Base-by-base conservation (phyloP, 768 basidiomycete species). In the Leccinum incarnatum region DNA sequence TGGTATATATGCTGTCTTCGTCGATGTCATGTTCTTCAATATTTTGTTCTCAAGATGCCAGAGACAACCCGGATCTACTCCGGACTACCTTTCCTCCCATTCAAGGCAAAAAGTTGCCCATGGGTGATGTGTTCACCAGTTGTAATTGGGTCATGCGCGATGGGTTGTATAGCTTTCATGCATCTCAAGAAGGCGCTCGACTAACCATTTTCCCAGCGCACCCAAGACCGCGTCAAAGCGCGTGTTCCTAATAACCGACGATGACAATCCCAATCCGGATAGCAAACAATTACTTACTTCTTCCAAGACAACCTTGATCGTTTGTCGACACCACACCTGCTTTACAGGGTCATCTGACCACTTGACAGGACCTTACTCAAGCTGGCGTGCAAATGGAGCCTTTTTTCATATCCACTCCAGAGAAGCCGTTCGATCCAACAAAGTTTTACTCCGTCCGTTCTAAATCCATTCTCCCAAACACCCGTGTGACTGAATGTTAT, bases 161-260 rank as follows among this genome's bases (percentile, higher is more conserved):
- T 66, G 88, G 90, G 96, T 97, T 60, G 57, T 29, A 40, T 54
- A 11, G 6, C 11, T 37, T 54, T 54, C 19, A 4, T 12, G 58
- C 82, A 65, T 50, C 15, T 27, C 21, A 14, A 40, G 21, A 19
- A 15, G 34, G 15, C 14, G 17, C n/a, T 30, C 56, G 6, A 53
- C 55, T 34, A 5, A 51, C 9, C 21, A 45, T 54, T 53, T 34
- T 51, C 40, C 29, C 60, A 94, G 92, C 11, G 89, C 91, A 8
- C 86, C 88, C 21, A 93, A 95, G 68, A 92, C 87, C 0, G 92
- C 93, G 2, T 86, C 89, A n/a, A 95, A 96, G 69, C 87, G 95
- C 5, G 83, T 98, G 1, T 98, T 98, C 70, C 76, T 96, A 40
- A 90, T 99, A 46, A 98, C 97, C 0, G 89, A 98, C 68, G 86